Evolutionary conservation across 2,329 filamentous ascomycete species (phyloP), one percentile per base, ranked within the genome.

Genomic region (Colletotrichum horii): DNA sequence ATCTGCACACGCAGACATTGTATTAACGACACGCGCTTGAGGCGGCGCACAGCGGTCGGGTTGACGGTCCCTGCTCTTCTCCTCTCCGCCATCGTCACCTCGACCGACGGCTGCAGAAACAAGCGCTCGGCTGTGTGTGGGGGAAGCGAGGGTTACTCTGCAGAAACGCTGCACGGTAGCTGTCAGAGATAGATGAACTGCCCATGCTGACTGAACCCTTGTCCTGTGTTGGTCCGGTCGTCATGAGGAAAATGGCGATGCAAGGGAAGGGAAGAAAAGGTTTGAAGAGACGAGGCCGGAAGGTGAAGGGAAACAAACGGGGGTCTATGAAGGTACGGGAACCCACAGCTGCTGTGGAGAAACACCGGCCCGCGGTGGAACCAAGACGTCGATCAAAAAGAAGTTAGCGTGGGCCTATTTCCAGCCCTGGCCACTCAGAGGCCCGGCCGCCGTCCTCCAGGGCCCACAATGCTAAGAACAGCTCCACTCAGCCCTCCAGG

Each of bases 401-500:
- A 8, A 34, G 28, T 55, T 74, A 76, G 74, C 38, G 52, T 22
- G 30, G 24, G 64, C 60, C 72, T 77, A 77, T 75, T 75, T 75
- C 22, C 43, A 62, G 68, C 34, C 52, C 64, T 73, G 69, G 60
- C 72, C 75, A 72, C 34, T 72, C 14, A 75, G 34, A 68, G 64
- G 19, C 48, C 65, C 36, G 56, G 26, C 34, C 22, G 28, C 19
- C 28, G 4, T 30, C 24, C 30, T 22, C 26, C 36, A 14, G 26
- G 9, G 55, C 56, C 73, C 73, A 72, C 62, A 26, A 30, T 36
- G n/a, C 28, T 26, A 55, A 56, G 30, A 58, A 62, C 28, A 16
- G 69, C 38, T 30, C 75, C 66, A 65, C 43, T 52, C 61, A n/a
- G 55, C 2, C 43, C n/a, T 71, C 62, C 64, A 77, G 72, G 75